Percentiles rank a stretch among this genome's conserved stretches.
Conservation (phyloP, 2,329 filamentous ascomycete species). For the Pestalotiopsis sp. region DNA sequence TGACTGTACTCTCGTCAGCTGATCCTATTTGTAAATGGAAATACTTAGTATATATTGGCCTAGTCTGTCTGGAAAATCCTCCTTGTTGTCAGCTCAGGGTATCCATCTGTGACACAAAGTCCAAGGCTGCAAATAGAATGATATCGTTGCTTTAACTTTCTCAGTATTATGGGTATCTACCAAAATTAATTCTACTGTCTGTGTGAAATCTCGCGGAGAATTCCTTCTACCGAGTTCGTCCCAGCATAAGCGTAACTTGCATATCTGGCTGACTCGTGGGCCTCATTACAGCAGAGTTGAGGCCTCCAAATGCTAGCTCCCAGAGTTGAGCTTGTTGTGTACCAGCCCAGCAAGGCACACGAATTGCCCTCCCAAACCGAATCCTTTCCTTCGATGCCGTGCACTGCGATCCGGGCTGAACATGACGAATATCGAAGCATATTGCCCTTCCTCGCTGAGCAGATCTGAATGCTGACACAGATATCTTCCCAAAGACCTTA, state of each 20-base stretch:
- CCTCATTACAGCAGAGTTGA: not conserved
- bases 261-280: not conserved
- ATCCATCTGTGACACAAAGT: no score
- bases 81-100: no score
- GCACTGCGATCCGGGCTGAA: not conserved
- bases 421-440: not conserved
- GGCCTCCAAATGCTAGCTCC: not conserved
- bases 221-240: not conserved
- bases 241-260: not conserved
- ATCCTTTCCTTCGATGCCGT: not conserved
- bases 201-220: not conserved
- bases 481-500: not conserved
- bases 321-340: not conserved
- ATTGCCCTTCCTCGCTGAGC: not conserved
- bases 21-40: no score
- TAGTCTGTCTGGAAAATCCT: no score
- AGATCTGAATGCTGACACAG: not conserved
- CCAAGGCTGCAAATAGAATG: no score
- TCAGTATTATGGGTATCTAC: not conserved
- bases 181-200: not conserved
- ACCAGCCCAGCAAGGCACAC: not conserved
- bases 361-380: not conserved
- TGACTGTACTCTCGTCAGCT: no score
- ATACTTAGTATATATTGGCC: no score
- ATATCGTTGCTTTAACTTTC: not conserved